Conservation (phyloP, 208 protist species). For the Crithidia fasciculata region DNA sequence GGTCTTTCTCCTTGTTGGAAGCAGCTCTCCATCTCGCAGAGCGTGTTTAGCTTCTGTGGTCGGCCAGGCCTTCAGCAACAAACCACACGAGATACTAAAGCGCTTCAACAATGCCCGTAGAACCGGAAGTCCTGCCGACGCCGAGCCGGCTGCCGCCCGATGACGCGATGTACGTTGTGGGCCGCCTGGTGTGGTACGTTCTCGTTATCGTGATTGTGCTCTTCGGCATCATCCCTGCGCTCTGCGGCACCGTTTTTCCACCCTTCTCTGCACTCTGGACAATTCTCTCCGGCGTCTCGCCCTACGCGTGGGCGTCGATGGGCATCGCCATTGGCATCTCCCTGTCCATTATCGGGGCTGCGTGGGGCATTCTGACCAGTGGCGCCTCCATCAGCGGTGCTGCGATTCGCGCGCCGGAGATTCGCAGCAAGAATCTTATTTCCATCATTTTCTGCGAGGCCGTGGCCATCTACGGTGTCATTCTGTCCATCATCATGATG, state of each 20-base stretch:
- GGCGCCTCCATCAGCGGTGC: constrained; percentile 88
- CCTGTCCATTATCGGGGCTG: constrained; percentile 86
- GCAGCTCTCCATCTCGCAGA: no score
- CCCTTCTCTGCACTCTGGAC: constrained; percentile 83
- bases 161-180: constrained; percentile 72
- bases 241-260: constrained; percentile 84
- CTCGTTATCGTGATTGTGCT: constrained; percentile 66
- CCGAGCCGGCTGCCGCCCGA: constrained; percentile 80
- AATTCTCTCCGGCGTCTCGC: constrained; percentile 68
- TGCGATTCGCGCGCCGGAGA: constrained; percentile 86
- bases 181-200: constrained; percentile 49
- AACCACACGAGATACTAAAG: not conserved
- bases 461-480: constrained; percentile 99
- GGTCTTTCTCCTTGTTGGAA: no score
- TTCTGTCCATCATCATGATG: constrained; percentile 98
- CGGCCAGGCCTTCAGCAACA: no score
- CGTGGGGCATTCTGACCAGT: constrained; percentile 91
- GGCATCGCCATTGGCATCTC: constrained; percentile 83
- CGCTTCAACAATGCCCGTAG: constrained; percentile 65
- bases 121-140: constrained; percentile 82
- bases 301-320: constrained; percentile 80
- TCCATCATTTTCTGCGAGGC: constrained; percentile 99
- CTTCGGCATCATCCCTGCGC: constrained; percentile 73
- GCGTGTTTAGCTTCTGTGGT: no score
- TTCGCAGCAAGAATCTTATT: constrained; percentile 94